Conservation (phyloP, 768 basidiomycete genomes). For the Leucocoprinus leucothites region DNA sequence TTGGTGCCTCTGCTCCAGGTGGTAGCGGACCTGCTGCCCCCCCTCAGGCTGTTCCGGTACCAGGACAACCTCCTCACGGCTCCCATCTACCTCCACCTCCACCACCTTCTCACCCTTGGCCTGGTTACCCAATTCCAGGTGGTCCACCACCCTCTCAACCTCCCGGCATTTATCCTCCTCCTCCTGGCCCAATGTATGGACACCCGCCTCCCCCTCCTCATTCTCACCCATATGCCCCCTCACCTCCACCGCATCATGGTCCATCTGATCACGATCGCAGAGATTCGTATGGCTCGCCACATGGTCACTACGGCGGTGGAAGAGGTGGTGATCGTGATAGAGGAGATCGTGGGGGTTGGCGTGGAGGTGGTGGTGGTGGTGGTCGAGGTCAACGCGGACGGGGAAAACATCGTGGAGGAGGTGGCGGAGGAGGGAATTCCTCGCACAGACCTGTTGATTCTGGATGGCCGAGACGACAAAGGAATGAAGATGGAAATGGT, state of each 20-base stretch:
- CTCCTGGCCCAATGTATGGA: background rate
- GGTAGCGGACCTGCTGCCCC: slow-evolving; percentile 14
- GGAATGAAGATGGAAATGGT: slow-evolving; percentile 21
- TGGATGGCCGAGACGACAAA: slow-evolving; percentile 54
- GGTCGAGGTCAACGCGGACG: slow-evolving; percentile 20
- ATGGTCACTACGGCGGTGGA: slow-evolving; percentile 30
- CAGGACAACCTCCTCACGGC: slow-evolving; percentile 17
- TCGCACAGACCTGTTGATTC: slow-evolving; percentile 46
- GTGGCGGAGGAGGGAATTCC: slow-evolving; percentile 20
- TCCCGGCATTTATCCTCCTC: slow-evolving; percentile 10
- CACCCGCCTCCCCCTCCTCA: slow-evolving; percentile 11
- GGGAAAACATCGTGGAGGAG: slow-evolving; percentile 10
- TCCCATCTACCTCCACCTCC: slow-evolving; percentile 15
- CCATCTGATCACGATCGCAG: slow-evolving; percentile 19
- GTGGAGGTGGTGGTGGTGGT: slow-evolving; percentile 27
- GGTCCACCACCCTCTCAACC: slow-evolving; percentile 13
- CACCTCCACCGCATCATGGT: slow-evolving; percentile 18
- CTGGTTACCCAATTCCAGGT: slow-evolving; percentile 7
- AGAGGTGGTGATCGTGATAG: slow-evolving; percentile 33
- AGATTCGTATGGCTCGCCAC: slow-evolving; percentile 28
- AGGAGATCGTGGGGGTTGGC: slow-evolving; percentile 25
- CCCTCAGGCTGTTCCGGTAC: slow-evolving; percentile 11
- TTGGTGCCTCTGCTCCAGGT: slow-evolving; percentile 21
- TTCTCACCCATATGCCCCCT: slow-evolving; percentile 1
- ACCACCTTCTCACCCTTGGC: slow-evolving; percentile 2